Evolutionary conservation across 148 eudicot species (phyloP).

Genomic region (Spergularia bocconei): DNA sequence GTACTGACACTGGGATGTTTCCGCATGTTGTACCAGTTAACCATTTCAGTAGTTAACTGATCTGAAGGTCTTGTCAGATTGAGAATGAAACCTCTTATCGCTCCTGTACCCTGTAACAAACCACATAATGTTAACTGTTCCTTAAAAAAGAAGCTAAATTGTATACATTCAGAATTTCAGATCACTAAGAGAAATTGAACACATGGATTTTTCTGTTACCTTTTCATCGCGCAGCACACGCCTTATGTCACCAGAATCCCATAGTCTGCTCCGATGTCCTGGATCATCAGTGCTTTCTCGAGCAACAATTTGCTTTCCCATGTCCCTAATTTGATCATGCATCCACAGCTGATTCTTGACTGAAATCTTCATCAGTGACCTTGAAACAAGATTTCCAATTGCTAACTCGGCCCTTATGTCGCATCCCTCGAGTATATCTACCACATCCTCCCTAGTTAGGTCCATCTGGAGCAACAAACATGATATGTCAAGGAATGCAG

Average conservation of each 20-base stretch:
- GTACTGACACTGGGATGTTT: constrained; percentile 17
- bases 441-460: constrained; percentile 30
- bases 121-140: not conserved
- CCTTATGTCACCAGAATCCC: constrained; percentile 38
- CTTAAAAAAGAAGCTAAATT: not conserved
- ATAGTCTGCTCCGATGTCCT: constrained; percentile 52
- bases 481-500: constrained; percentile 61
- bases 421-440: constrained; percentile 50
- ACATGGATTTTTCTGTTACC: constrained; percentile 28
- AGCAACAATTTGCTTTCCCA: constrained; percentile 67
- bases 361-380: constrained; percentile 47
- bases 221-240: constrained; percentile 29
- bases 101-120: constrained; percentile 37
- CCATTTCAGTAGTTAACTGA: constrained; percentile 13
- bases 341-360: constrained; percentile 41
- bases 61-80: constrained; percentile 31
- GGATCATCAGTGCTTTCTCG: constrained; percentile 29
- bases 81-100: constrained; percentile 42
- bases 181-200: not conserved
- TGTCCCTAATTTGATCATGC: constrained; percentile 71
- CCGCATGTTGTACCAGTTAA: constrained; percentile 5
- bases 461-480: constrained; percentile 49
- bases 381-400: constrained; percentile 33
- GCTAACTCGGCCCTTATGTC: constrained; percentile 45
- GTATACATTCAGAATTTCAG: not conserved